Evolutionary conservation across 371 early-diverging fungal species (phyloP).

Genomic region (Rhizopus arrhizus): DNA sequence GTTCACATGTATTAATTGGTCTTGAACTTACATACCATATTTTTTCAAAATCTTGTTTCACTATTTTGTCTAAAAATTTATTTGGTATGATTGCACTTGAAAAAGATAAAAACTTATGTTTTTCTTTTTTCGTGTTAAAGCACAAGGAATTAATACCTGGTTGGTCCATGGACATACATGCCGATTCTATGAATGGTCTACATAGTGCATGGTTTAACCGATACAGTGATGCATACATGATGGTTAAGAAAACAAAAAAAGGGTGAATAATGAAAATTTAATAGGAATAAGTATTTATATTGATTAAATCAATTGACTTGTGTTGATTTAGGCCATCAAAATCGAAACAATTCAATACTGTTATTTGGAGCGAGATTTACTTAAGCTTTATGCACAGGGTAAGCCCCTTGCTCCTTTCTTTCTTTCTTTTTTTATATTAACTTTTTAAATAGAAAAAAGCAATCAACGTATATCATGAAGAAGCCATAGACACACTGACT

Average conservation of each 20-base stretch:
- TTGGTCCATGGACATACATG: slow-evolving; percentile 22
- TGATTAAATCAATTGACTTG: slow-evolving; percentile 21
- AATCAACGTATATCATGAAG: slow-evolving; percentile 20
- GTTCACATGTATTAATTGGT: no score
- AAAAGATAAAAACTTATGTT: no score
- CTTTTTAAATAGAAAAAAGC: slow-evolving; percentile 15
- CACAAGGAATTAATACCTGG: slow-evolving; percentile 20
- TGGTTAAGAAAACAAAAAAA: slow-evolving; percentile 19
- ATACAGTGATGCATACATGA: slow-evolving; percentile 13
- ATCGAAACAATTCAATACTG: slow-evolving; percentile 19
- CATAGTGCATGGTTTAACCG: slow-evolving; percentile 17
- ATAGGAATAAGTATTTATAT: slow-evolving; percentile 15
- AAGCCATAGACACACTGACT: slow-evolving; percentile 20
- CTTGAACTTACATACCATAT: no score
- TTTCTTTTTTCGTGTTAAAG: slow-evolving; percentile 19
- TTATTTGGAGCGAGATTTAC: slow-evolving; percentile 17
- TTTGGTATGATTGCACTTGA: no score
- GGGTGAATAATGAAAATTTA: slow-evolving; percentile 22
- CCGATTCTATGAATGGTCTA: slow-evolving; percentile 18
- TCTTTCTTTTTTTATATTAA: slow-evolving; percentile 16
- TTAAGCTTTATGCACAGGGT: slow-evolving; percentile 17
- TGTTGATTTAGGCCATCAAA: slow-evolving; percentile 17
- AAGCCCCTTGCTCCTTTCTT: slow-evolving; percentile 13
- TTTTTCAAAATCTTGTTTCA: no score
- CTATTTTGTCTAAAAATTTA: no score